Evolutionary conservation across 2,329 filamentous ascomycete species (phyloP).

Genomic region (Dryadomyces quercus-mongolicae): DNA sequence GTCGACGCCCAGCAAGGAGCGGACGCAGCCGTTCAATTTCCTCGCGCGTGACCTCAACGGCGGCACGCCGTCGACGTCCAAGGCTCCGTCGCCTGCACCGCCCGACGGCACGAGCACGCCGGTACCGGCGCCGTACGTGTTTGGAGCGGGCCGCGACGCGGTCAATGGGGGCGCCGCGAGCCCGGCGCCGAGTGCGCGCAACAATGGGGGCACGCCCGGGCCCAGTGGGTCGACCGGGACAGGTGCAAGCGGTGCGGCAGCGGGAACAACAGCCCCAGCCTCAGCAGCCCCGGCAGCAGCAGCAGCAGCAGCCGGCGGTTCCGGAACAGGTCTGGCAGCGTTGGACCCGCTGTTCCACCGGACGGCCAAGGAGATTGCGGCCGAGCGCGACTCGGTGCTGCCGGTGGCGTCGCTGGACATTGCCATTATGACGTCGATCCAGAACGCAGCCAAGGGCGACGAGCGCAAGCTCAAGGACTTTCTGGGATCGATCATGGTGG

Average conservation of each 20-base stretch:
- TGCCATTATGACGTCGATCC: constrained; percentile 81
- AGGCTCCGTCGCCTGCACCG: constrained; percentile 73
- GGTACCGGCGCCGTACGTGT: constrained; percentile 41
- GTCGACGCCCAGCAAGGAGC: constrained; percentile 51
- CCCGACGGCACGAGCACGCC: constrained; percentile 68
- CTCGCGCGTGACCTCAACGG: constrained; percentile 53
- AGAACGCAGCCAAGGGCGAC: constrained; percentile 75
- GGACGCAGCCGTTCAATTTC: constrained; percentile 55
- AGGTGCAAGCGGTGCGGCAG: background rate
- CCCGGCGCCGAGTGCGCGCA: constrained; percentile 39
- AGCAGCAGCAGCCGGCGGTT: background rate
- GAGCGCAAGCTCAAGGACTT: constrained; percentile 90
- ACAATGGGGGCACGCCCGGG: constrained; percentile 28
- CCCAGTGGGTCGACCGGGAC: constrained; percentile 15
- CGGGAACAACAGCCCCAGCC: no score
- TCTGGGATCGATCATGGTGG: constrained; percentile 78
- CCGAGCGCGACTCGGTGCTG: constrained; percentile 66
- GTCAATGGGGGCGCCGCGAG: constrained; percentile 33
- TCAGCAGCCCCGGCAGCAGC: background rate
- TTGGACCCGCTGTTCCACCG: constrained; percentile 26
- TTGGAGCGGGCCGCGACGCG: constrained; percentile 31
- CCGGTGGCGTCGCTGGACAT: constrained; percentile 76
- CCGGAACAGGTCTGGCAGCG: background rate
- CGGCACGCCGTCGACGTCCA: constrained; percentile 71
- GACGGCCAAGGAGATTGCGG: constrained; percentile 41